phyloP scores from a whole-genome alignment of 495 filamentous ascomycete species.

The Penicillium paxilli region DNA sequence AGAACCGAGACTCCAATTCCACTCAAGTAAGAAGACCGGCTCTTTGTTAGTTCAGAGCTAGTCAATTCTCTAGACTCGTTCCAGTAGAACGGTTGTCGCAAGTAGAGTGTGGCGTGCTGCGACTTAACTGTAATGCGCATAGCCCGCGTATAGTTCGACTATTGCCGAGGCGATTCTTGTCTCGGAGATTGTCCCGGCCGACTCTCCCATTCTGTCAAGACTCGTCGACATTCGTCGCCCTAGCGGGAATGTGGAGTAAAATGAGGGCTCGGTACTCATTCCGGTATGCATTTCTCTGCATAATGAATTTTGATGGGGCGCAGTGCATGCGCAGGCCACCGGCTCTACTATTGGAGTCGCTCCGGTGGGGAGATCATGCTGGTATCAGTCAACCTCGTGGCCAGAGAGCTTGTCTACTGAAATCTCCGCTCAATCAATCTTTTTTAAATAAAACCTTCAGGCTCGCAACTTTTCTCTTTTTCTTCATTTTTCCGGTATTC shows the following conservation, averaged over 20 bases:
- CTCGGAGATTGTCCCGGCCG: conserved; percentile 2
- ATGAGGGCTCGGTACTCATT: neutral
- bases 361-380: neutral
- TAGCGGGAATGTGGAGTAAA: neutral
- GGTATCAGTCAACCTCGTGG: conserved; percentile 11
- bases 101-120: conserved; percentile 1
- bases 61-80: neutral
- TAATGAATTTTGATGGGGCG: neutral
- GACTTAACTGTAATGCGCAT: neutral
- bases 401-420: neutral
- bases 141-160: neutral
- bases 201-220: neutral
- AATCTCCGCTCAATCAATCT: neutral
- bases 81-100: neutral
- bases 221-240: neutral
- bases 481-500: neutral
- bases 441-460: conserved; percentile 13
- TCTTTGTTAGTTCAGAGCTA: neutral
- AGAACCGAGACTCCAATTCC: neutral
- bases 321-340: neutral
- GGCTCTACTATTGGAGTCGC: neutral
- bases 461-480: neutral
- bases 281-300: neutral
- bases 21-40: conserved; percentile 6
- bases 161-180: neutral